Base-by-base conservation (phyloP, 306 rosid species). In the Astragalus membranaceus region DNA sequence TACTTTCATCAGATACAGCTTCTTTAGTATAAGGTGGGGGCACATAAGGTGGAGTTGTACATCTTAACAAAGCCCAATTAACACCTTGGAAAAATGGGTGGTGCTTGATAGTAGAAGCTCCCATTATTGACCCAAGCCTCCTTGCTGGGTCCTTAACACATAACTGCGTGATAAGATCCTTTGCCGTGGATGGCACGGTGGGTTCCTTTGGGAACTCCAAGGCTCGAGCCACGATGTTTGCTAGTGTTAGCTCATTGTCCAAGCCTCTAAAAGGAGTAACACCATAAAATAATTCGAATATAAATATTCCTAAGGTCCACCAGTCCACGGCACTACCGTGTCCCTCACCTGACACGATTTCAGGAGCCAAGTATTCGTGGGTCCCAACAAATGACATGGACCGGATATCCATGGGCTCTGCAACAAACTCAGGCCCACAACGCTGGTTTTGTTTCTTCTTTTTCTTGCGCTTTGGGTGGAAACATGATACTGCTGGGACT, bases 291-390 rank as follows among this genome's bases (percentile, higher is more conserved):
- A 84, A 67, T 59, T 84, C 88, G 23, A 84, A 84, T 70, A 81
- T 81, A 52, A 84, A 84, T 72, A 84, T 14, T 7, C 88, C 88
- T 49, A 84, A n/a, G 9, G 88, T 84, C 88, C 88, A 84, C 88
- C 88, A 84, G 29, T 84, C 88, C 41, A 84, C 88, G 4, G 86
- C 80, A 47, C 88, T 81, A 16, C 88, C 88, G 41, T 84, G 88
- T 1, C 86, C 88, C 73, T 84, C 88, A 0, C 86, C 86, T 2
- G 86, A 81, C 47, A 84, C 86, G 5, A 84, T 84, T 69, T 84
- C 88, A 2, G 88, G 89, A 1, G 93, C 90, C 54, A 87, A 54
- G 75, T 87, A 87, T 66, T 87, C 92, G 62, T 88, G 90, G 69
- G 88, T 84, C 76, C 88, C 88, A 0, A 84, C 88, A 15, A 81